Evolutionary conservation across 1,284 basidiomycete genomes (phyloP), one percentile per base, ranked within the genome.

Genomic region (Boletus sp.): DNA sequence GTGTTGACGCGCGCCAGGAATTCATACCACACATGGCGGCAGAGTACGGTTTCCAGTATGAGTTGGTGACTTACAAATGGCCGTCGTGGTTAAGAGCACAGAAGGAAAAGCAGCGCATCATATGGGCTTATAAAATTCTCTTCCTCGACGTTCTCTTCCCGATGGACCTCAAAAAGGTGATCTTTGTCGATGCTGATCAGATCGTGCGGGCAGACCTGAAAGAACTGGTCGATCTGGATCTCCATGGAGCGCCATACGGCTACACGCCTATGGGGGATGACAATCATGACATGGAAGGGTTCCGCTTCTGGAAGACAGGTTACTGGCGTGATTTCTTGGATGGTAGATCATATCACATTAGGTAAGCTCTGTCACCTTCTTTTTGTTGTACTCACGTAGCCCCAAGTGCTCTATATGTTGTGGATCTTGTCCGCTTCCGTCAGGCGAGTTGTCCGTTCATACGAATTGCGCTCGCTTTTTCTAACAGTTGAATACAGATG

Each of bases 101-200:
- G 67, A 94, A 84, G 48, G 95, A 99, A 71, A 99, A 99, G 69
- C 95, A 99, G 68, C 80, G 95, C 17, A 89, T 94, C 49, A 99
- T 99, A 59, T 99, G 95, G 95, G 96, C 91, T n/a, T 97, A 98
- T 77, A 99, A 99, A 72, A 99, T 99, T 53, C 81, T 99, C 32
- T 99, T 99, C 79, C 81, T 99, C 23, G 95, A 99, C 61, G 94
- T 98, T 7, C 79, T 99, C 6, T 99, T 99, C 80, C 95, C 95
- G 3, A 91, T 98, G 83, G 91, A 95, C 68, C 78, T 99, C 44
- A 92, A 95, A 72, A 95, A 96, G 65, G 94, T 99, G 51, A 95
- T 99, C 58, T 99, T 99, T 66, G 95, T 99, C 35, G 95, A 99
- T 63, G 95, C 95, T 22, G 91, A 94, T 66, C 91, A 97, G 67